These are phyloP conservation scores for Xanthoconium purpureum DNA, from an alignment of 768 basidiomycete species.

Conservation along the genomic window DNA sequence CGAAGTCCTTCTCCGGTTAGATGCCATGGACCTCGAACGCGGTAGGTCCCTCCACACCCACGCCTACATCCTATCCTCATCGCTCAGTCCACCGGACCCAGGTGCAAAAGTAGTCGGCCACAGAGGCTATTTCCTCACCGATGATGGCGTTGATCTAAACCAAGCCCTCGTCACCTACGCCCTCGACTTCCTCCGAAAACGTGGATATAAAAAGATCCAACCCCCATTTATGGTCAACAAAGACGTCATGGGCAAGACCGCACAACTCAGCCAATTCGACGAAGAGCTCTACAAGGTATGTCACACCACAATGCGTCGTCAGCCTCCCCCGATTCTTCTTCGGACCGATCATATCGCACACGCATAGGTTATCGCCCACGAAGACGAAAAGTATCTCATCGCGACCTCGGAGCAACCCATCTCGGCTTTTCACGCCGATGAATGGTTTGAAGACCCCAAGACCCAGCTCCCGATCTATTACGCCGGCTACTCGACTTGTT, in stretches of 20 bases:
- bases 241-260: constrained; percentile 95
- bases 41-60: constrained; percentile 41
- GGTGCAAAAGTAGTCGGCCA: constrained; percentile 93
- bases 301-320: neutral
- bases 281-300: constrained; percentile 94
- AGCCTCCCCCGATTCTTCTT: neutral
- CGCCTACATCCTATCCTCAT: neutral
- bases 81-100: constrained; percentile 28
- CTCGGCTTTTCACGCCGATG: constrained; percentile 91
- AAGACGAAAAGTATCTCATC: constrained; percentile 98
- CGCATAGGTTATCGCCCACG: constrained; percentile 72
- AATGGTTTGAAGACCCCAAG: constrained; percentile 95
- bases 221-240: constrained; percentile 99
- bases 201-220: constrained; percentile 89
- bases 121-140: constrained; percentile 93
- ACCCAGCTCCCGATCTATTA: constrained; percentile 90
- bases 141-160: constrained; percentile 95
- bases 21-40: constrained; percentile 96
- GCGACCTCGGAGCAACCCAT: constrained; percentile 99
- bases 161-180: constrained; percentile 94
- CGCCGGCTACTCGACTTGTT: constrained; percentile 90
- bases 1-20: constrained; percentile 89
- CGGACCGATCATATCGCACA: neutral
- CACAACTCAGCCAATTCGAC: constrained; percentile 97
- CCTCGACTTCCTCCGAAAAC: constrained; percentile 83